Evolutionary conservation across 192 early-diverging fungal genomes (phyloP).

Genomic region (Coemansia sp.): DNA sequence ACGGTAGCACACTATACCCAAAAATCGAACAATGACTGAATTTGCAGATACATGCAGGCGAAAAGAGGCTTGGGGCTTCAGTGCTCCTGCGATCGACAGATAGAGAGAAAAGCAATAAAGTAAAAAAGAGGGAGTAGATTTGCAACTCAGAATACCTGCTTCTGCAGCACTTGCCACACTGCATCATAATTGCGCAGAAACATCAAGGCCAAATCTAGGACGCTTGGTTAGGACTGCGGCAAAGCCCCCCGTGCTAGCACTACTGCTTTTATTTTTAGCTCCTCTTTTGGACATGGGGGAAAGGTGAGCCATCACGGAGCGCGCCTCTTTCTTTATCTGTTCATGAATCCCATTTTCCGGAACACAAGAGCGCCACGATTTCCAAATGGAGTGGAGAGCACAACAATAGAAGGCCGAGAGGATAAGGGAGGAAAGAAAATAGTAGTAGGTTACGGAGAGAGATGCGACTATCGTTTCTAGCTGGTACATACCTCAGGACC

Average conservation of each 20-base stretch:
- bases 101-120: background rate
- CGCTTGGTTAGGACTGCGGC: background rate
- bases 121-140: background rate
- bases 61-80: background rate
- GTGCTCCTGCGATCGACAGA: background rate
- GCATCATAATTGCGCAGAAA: background rate
- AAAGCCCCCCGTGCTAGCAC: background rate
- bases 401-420: background rate
- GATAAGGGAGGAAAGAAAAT: background rate
- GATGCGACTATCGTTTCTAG: background rate
- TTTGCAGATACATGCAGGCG: conserved; percentile 2
- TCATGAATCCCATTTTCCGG: background rate
- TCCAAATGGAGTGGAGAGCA: background rate
- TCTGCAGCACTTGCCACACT: background rate
- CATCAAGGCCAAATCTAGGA: background rate
- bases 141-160: background rate
- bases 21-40: background rate
- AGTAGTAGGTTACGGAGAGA: background rate
- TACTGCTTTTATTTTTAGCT: background rate
- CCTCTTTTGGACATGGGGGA: background rate
- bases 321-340: background rate
- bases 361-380: background rate
- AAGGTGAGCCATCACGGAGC: background rate
- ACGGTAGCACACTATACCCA: background rate
- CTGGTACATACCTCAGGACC: background rate